A percentile compares a stretch with the other conserved stretches of the same genome.
Conservation (phyloP, 2,329 filamentous ascomycete species). For the Penicillium sp. region DNA sequence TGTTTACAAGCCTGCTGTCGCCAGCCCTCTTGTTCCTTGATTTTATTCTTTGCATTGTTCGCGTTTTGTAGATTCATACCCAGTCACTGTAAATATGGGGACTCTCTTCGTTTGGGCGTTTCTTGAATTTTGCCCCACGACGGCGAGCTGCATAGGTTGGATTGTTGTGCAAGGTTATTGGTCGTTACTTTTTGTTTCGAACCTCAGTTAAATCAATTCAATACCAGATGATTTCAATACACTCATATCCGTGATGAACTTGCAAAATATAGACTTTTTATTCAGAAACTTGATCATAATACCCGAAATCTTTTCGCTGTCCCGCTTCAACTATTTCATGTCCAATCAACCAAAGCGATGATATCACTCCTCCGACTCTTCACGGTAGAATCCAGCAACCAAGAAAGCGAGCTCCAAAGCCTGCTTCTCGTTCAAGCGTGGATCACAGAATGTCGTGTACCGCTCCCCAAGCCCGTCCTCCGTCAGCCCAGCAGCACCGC, state of each 20-base stretch:
- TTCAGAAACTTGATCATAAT: not conserved
- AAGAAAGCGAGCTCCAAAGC: constrained; percentile 92
- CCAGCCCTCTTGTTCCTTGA: constrained; percentile 64
- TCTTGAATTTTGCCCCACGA: not conserved
- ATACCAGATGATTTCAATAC: not conserved
- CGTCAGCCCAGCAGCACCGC: constrained; percentile 79
- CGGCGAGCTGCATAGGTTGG: not conserved
- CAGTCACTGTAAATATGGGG: constrained; percentile 23
- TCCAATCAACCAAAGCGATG: not conserved
- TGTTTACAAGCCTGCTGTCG: constrained; percentile 73
- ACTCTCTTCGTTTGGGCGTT: constrained; percentile 10
- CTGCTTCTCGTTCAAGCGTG: constrained; percentile 94
- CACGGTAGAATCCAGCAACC: constrained; percentile 76
- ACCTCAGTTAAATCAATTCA: not conserved
- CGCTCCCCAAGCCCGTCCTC: constrained; percentile 87
- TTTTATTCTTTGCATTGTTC: constrained; percentile 8
- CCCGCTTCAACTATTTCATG: not conserved
- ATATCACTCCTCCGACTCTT: constrained; percentile 37
- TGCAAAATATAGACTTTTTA: not conserved
- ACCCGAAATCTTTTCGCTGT: not conserved
- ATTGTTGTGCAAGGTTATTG: not conserved
- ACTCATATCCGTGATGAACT: not conserved
- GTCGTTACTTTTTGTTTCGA: not conserved
- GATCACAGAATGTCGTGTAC: constrained; percentile 96
- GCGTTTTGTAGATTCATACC: constrained; percentile 16